Evolutionary conservation across 768 basidiomycete species (phyloP).

Genomic region (Boletus subparvulus): DNA sequence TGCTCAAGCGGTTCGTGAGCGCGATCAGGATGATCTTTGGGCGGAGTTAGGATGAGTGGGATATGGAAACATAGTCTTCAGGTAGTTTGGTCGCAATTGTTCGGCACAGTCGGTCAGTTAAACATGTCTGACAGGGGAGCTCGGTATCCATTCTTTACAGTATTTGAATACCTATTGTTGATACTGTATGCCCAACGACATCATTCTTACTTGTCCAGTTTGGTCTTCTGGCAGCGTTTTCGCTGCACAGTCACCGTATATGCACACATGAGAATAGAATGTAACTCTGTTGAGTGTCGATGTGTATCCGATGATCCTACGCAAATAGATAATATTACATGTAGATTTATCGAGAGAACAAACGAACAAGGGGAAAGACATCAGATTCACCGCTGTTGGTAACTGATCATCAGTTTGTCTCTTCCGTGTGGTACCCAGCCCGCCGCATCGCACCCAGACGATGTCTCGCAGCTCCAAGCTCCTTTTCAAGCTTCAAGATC

Average conservation of each 20-base stretch:
- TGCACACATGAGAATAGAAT: neutral
- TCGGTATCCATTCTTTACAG: neutral
- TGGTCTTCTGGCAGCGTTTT: neutral
- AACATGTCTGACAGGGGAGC: neutral
- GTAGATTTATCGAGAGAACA: conserved; percentile 22
- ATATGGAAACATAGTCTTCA: neutral
- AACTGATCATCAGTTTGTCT: conserved; percentile 54
- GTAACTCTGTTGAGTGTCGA: neutral
- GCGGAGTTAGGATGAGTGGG: conserved; percentile 53
- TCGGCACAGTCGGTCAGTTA: neutral
- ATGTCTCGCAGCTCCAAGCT: conserved; percentile 83
- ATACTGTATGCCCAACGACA: neutral
- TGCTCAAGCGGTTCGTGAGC: conserved; percentile 50
- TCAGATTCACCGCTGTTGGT: neutral
- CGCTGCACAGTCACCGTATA: neutral
- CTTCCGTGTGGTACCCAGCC: conserved; percentile 86
- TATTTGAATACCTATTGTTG: neutral
- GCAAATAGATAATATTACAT: conserved; percentile 22
- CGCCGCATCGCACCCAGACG: conserved; percentile 81
- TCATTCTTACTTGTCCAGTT: neutral
- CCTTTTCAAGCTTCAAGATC: conserved; percentile 94
- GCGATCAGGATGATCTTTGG: conserved; percentile 72
- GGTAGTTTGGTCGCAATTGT: neutral
- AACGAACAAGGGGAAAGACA: neutral
- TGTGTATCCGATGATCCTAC: neutral